phyloP scores from a whole-genome alignment of 2,329 filamentous ascomycete genomes.

The Ambrosiella cleistominuta region DNA sequence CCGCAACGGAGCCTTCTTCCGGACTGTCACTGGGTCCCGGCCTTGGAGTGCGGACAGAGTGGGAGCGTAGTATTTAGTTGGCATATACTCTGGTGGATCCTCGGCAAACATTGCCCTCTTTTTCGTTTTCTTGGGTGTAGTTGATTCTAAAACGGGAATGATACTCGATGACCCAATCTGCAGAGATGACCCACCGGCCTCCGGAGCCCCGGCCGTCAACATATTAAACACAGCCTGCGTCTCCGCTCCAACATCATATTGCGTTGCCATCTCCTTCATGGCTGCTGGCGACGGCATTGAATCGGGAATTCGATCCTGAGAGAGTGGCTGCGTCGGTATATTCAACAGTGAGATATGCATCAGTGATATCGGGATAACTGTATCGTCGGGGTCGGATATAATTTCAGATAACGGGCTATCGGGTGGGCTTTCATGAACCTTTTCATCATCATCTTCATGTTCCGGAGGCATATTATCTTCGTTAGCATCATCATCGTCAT shows the following conservation, averaged over 20 bases:
- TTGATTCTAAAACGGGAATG: not conserved
- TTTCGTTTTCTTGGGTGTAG: not conserved
- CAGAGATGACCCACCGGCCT: not conserved
- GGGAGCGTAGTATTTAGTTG: constrained; percentile 9
- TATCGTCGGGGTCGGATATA: not conserved
- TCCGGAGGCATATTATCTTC: not conserved
- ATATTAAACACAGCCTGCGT: constrained; percentile 15
- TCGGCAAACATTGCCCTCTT: constrained; percentile 9
- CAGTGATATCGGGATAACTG: not conserved
- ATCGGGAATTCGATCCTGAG: not conserved
- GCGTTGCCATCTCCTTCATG: not conserved
- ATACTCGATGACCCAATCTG: not conserved
- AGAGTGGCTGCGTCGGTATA: not conserved
- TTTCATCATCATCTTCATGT: not conserved
- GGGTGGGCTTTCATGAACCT: no score
- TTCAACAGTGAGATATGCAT: not conserved
- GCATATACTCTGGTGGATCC: constrained; percentile 9
- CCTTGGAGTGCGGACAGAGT: constrained; percentile 1
- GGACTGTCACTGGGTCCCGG: not conserved
- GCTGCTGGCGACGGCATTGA: not conserved
- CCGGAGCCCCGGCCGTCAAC: not conserved
- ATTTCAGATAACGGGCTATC: no score
- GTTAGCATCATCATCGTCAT: not conserved
- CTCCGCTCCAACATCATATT: constrained; percentile 18
- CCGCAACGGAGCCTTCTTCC: not conserved